These are phyloP conservation scores for Eucalyptus polyanthemos DNA, from an alignment of 345 rosid species.

Conservation along the genomic window DNA sequence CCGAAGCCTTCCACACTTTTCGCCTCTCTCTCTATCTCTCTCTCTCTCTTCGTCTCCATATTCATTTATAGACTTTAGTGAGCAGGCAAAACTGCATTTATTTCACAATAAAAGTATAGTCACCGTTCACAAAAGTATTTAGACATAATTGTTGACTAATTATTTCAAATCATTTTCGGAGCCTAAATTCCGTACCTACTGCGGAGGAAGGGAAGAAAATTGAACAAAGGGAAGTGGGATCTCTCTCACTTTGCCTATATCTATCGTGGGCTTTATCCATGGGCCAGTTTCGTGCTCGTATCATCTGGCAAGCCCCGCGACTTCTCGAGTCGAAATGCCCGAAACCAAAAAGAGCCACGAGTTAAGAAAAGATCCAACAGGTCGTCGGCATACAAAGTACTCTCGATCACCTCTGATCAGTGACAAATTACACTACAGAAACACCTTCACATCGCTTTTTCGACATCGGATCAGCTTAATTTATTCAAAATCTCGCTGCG, in stretches of 20 bases:
- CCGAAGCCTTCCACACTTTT: not conserved
- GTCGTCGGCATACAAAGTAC: not conserved
- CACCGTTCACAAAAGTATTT: not conserved
- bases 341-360: not conserved
- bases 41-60: not conserved
- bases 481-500: not conserved
- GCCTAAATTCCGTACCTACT: not conserved
- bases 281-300: not conserved
- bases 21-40: not conserved
- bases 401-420: not conserved
- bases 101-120: too few species aligned
- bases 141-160: accelerated
- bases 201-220: not conserved
- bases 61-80: not conserved
- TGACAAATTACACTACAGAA: not conserved
- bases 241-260: not conserved
- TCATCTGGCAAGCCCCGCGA: not conserved
- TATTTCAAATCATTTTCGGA: not conserved
- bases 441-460: not conserved
- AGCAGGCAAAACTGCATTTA: not conserved
- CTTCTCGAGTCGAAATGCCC: too few species aligned
- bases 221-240: not conserved
- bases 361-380: not conserved
- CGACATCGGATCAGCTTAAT: not conserved
- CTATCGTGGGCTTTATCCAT: not conserved